phyloP scores from a whole-genome alignment of 1,284 basidiomycete species.

The Sutorius eximius region DNA sequence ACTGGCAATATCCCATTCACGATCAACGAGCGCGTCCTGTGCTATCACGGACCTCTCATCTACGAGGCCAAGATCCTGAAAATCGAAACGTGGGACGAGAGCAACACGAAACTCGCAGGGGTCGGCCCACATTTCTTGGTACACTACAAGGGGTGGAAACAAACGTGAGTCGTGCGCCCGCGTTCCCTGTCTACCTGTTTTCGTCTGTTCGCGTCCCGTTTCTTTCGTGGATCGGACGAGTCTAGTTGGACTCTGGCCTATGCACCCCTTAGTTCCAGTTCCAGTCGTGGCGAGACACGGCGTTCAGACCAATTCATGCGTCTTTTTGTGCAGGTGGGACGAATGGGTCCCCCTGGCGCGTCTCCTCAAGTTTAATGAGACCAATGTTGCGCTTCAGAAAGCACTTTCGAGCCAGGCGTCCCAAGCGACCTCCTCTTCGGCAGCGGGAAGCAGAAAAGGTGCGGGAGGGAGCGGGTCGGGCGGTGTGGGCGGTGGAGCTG shows the following conservation, averaged over 20 bases:
- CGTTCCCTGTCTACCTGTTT: neutral
- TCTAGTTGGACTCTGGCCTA: neutral
- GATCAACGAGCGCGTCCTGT: conserved; percentile 27
- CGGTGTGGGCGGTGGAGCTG: conserved; percentile 22
- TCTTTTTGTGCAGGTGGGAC: conserved; percentile 76
- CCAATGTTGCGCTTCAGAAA: conserved; percentile 83
- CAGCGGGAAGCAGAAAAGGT: conserved; percentile 31
- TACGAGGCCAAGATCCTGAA: conserved; percentile 84
- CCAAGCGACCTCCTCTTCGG: conserved; percentile 37
- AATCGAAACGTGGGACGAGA: conserved; percentile 72
- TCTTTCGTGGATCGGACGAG: neutral
- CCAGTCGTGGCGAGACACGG: neutral
- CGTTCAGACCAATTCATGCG: neutral
- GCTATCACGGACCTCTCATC: conserved; percentile 31
- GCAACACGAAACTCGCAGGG: conserved; percentile 62
- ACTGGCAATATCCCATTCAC: conserved; percentile 16
- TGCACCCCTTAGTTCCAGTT: neutral
- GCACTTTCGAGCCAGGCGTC: conserved; percentile 44
- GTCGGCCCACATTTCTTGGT: conserved; percentile 89
- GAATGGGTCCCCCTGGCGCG: conserved; percentile 92
- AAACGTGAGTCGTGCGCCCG: conserved; percentile 65
- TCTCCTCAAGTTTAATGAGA: conserved; percentile 85
- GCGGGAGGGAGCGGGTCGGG: conserved; percentile 19
- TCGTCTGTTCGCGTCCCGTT: neutral
- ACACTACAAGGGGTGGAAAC: conserved; percentile 99